phyloP scores from a whole-genome alignment of 2,329 filamentous ascomycete genomes.

The Cladophialophora immunda region DNA sequence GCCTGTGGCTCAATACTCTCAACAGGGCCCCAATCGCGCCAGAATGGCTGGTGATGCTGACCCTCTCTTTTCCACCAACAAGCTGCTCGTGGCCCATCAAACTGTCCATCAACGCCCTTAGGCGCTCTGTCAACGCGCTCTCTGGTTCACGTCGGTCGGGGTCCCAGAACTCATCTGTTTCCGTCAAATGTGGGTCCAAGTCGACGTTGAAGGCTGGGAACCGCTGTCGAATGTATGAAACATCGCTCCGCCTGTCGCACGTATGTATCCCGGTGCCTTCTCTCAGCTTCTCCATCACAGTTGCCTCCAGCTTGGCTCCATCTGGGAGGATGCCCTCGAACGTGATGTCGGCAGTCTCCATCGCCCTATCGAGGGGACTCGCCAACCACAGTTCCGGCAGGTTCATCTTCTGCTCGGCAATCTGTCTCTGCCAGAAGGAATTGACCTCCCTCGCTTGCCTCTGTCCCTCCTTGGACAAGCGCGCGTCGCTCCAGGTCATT shows the following conservation, averaged over 20 bases:
- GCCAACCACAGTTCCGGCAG: constrained; percentile 65
- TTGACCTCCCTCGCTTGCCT: constrained; percentile 60
- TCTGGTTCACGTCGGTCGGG: constrained; percentile 59
- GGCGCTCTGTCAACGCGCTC: constrained; percentile 57
- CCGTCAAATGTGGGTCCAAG: constrained; percentile 62
- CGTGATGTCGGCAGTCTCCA: constrained; percentile 64
- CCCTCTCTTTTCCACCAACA: constrained; percentile 48
- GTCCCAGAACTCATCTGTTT: constrained; percentile 64
- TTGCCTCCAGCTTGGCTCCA: constrained; percentile 52
- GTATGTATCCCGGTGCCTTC: constrained; percentile 70
- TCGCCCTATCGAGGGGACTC: constrained; percentile 65
- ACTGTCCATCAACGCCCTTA: constrained; percentile 57
- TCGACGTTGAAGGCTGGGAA: constrained; percentile 58
- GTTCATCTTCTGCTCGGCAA: constrained; percentile 55
- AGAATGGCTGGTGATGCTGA: constrained; percentile 67
- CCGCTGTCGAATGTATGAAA: constrained; percentile 54
- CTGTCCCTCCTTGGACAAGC: constrained; percentile 62
- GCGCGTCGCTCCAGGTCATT: constrained; percentile 66
- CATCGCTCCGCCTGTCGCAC: constrained; percentile 64
- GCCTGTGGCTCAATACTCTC: constrained; percentile 54
- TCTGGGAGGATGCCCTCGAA: constrained; percentile 56
- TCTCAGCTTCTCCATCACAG: constrained; percentile 66
- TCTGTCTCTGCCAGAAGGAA: constrained; percentile 60
- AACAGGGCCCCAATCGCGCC: constrained; percentile 66
- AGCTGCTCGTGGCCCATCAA: constrained; percentile 62